These are phyloP conservation scores for Vitis hybrid DNA, from an alignment of 177 flowering plant genomes.

Conservation along the genomic window DNA sequence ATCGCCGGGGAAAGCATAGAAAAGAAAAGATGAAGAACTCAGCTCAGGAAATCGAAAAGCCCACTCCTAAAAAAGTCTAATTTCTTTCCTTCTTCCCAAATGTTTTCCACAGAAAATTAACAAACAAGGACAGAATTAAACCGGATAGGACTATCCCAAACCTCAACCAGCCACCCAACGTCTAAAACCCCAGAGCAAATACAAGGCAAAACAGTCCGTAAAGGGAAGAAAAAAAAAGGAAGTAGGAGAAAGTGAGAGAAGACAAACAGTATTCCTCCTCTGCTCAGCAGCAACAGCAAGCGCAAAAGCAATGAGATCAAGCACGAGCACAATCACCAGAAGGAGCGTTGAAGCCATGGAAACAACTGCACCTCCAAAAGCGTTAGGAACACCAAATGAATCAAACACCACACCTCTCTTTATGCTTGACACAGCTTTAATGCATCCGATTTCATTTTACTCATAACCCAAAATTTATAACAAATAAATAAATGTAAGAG, in stretches of 20 bases:
- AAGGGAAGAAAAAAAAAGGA: not conserved
- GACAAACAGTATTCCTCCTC: constrained; percentile 47
- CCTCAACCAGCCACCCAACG: not conserved
- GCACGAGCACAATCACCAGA: constrained; percentile 45
- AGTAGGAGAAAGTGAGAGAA: not conserved
- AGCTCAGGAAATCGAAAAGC: too few species aligned
- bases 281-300: constrained; percentile 80
- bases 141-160: not conserved
- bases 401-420: not conserved
- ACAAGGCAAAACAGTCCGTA: not conserved
- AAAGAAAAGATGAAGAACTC: too few species aligned
- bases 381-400: not conserved
- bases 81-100: too few species aligned
- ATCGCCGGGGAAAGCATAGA: too few species aligned
- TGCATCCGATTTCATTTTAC: not conserved
- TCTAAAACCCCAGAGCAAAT: not conserved
- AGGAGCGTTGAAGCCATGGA: constrained; percentile 46
- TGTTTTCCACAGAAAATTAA: not conserved
- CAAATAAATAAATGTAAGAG: too few species aligned
- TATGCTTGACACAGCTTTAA: not conserved
- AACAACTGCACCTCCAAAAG: not conserved
- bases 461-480: too few species aligned
- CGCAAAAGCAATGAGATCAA: constrained; percentile 65
- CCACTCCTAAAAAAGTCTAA: too few species aligned
- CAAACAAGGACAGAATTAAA: not conserved